Evolutionary conservation across 305 asterid genomes (phyloP).

Genomic region (Striga hermonthica): DNA sequence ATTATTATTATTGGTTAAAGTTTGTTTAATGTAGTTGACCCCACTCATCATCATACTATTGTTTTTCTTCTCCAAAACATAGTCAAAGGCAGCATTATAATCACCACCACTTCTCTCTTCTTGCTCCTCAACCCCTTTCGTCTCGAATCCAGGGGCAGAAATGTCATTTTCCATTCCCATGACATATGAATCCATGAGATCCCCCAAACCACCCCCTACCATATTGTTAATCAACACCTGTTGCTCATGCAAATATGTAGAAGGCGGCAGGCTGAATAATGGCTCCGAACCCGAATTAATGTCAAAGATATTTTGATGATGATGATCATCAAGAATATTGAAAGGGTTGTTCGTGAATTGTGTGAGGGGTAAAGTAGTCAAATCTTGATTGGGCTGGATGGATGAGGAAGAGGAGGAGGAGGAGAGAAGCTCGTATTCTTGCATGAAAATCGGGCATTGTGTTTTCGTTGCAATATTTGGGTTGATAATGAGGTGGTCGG

Average conservation of each 20-base stretch:
- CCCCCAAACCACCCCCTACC: slow-evolving; percentile 34
- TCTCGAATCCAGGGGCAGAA: slow-evolving; percentile 63
- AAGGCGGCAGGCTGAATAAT: slow-evolving; percentile 29
- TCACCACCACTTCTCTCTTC: not conserved
- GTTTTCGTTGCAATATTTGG: too few species aligned
- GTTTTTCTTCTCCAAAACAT: slow-evolving; percentile 35
- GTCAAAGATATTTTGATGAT: slow-evolving; percentile 26
- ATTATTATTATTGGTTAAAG: slow-evolving; percentile 26
- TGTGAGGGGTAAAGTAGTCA: slow-evolving; percentile 20
- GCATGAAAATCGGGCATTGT: slow-evolving; percentile 46
- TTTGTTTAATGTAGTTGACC: slow-evolving; percentile 27
- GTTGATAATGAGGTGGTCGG: slow-evolving; percentile 29
- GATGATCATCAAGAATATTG: slow-evolving; percentile 39
- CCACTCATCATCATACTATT: slow-evolving; percentile 1
- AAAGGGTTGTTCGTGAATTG: slow-evolving; percentile 41
- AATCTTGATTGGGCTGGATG: slow-evolving; percentile 30
- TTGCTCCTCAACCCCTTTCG: slow-evolving; percentile 28
- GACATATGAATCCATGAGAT: slow-evolving; percentile 39
- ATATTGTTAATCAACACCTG: slow-evolving; percentile 21
- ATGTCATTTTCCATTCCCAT: slow-evolving; percentile 66
- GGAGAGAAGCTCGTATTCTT: slow-evolving; percentile 55
- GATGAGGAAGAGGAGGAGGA: slow-evolving; percentile 55
- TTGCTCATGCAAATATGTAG: slow-evolving; percentile 19
- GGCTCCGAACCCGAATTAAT: slow-evolving; percentile 26
- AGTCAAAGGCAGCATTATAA: slow-evolving; percentile 31